Percentiles rank a stretch among this genome's conserved stretches.
phyloP scores from a whole-genome alignment of 2,329 filamentous ascomycete species.

The Xylaria sp. region DNA sequence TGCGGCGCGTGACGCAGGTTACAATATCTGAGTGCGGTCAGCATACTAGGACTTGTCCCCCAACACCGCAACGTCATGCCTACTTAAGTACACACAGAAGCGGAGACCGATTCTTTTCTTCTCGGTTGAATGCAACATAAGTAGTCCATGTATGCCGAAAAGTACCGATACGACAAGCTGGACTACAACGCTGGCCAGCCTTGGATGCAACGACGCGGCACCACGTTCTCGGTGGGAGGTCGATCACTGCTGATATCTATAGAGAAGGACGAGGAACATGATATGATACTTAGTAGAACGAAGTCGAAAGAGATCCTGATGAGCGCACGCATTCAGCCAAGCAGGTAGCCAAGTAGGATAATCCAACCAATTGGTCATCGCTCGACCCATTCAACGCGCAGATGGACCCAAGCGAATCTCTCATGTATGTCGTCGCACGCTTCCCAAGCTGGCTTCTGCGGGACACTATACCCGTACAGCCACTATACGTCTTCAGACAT shows the following conservation, averaged over 20 bases:
- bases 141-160: slow-evolving; percentile 24
- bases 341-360: neutral
- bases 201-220: slow-evolving; percentile 31
- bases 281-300: slow-evolving; percentile 13
- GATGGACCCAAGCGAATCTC: slow-evolving; percentile 5
- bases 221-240: slow-evolving; percentile 18
- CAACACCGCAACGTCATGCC: slow-evolving; percentile 25
- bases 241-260: slow-evolving; percentile 8
- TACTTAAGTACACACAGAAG: neutral
- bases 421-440: slow-evolving; percentile 3
- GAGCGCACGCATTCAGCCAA: slow-evolving; percentile 9
- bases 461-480: slow-evolving; percentile 6
- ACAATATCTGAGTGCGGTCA: neutral
- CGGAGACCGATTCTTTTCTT: slow-evolving; percentile 2
- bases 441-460: slow-evolving; percentile 4
- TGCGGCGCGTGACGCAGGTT: neutral
- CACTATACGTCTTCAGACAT: neutral
- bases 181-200: slow-evolving; percentile 29
- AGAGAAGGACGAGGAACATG: slow-evolving; percentile 13
- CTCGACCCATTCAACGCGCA: slow-evolving; percentile 5
- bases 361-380: neutral
- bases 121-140: slow-evolving; percentile 35
- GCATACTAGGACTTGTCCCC: slow-evolving; percentile 7
- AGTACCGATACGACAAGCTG: slow-evolving; percentile 33
- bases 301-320: slow-evolving; percentile 9